Base-by-base conservation (phyloP, 2,329 filamentous ascomycete genomes). In the Chaetothyriales sp. region DNA sequence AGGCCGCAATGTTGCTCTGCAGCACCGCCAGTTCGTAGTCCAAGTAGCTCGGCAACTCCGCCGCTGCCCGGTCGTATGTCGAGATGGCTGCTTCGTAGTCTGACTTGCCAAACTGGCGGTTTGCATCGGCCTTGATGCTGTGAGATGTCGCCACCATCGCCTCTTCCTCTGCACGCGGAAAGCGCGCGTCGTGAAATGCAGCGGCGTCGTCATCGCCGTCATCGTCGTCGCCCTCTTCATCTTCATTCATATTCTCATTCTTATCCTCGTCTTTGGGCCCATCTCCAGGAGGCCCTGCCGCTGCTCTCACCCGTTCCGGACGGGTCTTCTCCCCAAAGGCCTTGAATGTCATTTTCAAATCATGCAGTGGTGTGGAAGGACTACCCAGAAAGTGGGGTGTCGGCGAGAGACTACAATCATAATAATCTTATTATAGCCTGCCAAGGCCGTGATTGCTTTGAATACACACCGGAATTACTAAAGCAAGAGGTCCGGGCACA, bases 1-100 rank as follows among this genome's bases (percentile, higher is more conserved):
- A 95, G 8, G 89, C 90, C 1, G 90, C 79, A 58, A 95, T 83
- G 70, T 97, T 97, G 65, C 85, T 89, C 54, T 83, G 81, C 5
- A 97, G 74, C 8, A 97, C 86, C 22, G 89, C 88, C 56, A 90
- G 75, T 60, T 95, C 88, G 69, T 87, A 95, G 65, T 90, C 82
- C 22, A 94, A 78, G 65, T 94, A 94, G 58, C 80, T 82, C 1
- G 90, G 90, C 62, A 87, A 89, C 6, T 82, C 77, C 10, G 80
- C 75, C 2, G 94, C 74, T 19, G 92, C 89, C 58, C 84, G 80
- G 62, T 89, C 83, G 69, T 97, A 97, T 55, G 78, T 83, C 59
- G 82, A 78, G 56, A 97, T 83, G 43, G 90, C 90, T 56, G 83
- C 81, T 51, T 83, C 77, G 68, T 85, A 92, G 56, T 82, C 78